Base-by-base conservation (phyloP, 1,284 basidiomycete genomes). In the Polyporus tsugae region DNA sequence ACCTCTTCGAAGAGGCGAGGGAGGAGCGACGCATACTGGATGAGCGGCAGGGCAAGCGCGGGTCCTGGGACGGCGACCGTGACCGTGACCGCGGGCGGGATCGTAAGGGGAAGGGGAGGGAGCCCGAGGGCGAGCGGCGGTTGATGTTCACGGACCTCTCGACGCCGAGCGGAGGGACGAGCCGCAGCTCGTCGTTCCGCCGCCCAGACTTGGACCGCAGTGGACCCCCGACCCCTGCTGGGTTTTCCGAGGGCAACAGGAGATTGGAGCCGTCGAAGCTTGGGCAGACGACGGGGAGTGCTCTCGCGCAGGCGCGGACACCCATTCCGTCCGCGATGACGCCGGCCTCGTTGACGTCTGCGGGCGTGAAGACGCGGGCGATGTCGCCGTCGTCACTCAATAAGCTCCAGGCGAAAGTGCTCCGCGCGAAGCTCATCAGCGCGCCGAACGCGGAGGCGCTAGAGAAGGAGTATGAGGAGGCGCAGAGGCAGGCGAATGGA, bases 271-370 rank as follows among this genome's bases (percentile, higher is more conserved):
- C 89, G 75, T 80, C 65, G 78, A 82, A 67, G 84, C 86, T 61
- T 82, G 86, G 39, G 73, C 89, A 46, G 75, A 83, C 69, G 35
- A 75, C 73, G 9, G 74, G 76, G 7, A 78, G 77, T 17, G 73
- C 80, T 1, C 73, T 74, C 22, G 70, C 75, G 10, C 88, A 89
- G 73, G 81, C 86, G 2, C 89, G 87, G 70, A 97, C 96, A 0
- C 95, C 96, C 1, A 91, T 98, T 60, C 96, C 96, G 0, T 91
- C 90, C 4, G 95, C 96, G 2, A 91, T 97, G 85, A 94, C 95
- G 0, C 96, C 95, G 0, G 85, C 90, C 11, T 42, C 41, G 41
- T 75, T 81, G 29, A 55, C 52, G 3, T 75, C 79, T 11, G 75
- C 80, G 22, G 79, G 79, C 49, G 77, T 80, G 10, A 84, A 79